Evolutionary conservation across 306 rosid genomes (phyloP).

Genomic region (Bauhinia variegata): DNA sequence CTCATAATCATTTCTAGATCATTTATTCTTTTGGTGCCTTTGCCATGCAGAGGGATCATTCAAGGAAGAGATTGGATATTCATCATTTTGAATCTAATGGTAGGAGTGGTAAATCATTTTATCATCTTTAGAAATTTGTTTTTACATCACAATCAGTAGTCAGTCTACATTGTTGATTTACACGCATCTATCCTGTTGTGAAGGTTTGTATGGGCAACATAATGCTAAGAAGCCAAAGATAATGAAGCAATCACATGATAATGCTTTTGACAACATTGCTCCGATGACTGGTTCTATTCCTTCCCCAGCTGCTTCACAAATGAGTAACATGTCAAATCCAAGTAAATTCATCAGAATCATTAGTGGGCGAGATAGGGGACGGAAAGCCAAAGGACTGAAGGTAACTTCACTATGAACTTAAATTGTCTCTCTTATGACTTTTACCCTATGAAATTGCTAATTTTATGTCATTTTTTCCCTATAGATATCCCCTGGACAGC

Average conservation of each 20-base stretch:
- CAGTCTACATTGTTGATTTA: slow-evolving; percentile 23
- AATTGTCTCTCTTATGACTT: slow-evolving; percentile 9
- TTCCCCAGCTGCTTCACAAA: slow-evolving; percentile 94
- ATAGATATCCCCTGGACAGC: slow-evolving; percentile 74
- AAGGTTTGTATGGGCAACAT: slow-evolving; percentile 83
- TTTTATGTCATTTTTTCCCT: slow-evolving; percentile 29
- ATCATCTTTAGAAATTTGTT: slow-evolving; percentile 27
- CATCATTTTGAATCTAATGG: slow-evolving; percentile 86
- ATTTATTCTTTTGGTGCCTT: slow-evolving; percentile 27
- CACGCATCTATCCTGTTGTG: slow-evolving; percentile 34
- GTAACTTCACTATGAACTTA: slow-evolving; percentile 50
- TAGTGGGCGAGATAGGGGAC: slow-evolving; percentile 86
- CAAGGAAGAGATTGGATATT: slow-evolving; percentile 78
- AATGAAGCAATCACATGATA: slow-evolving; percentile 72
- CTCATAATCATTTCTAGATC: slow-evolving; percentile 7
- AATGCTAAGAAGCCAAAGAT: slow-evolving; percentile 76
- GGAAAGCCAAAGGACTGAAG: slow-evolving; percentile 75
- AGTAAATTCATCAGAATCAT: slow-evolving; percentile 84
- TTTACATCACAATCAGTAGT: not conserved
- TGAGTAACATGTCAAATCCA: slow-evolving; percentile 86
- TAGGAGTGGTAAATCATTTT: slow-evolving; percentile 60
- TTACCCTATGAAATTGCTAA: slow-evolving; percentile 16
- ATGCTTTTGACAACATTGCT: slow-evolving; percentile 65
- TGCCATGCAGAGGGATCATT: slow-evolving; percentile 77
- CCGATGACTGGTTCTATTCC: slow-evolving; percentile 78